Evolutionary conservation across 176 grass and related monocot genomes (phyloP).

Genomic region (Aegilops umbellulata): DNA sequence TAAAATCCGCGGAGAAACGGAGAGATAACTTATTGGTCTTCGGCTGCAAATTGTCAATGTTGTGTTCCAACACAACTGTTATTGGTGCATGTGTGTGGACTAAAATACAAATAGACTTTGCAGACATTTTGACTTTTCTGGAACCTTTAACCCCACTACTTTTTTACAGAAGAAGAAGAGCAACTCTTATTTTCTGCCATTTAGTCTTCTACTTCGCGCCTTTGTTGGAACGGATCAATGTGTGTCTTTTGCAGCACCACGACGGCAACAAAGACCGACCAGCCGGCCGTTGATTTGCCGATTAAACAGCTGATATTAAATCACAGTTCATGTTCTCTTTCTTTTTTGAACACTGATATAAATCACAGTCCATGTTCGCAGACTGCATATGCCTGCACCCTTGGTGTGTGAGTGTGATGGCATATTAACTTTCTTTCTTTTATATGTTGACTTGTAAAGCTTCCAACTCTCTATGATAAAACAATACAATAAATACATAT

Average conservation of each 20-base stretch:
- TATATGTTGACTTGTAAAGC: no score
- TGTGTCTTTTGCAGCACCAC: background rate
- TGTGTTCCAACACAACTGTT: background rate
- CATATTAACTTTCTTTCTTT: no score
- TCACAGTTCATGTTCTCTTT: background rate
- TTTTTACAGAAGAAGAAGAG: background rate
- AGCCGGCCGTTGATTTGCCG: background rate
- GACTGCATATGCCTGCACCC: background rate
- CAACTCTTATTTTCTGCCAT: background rate
- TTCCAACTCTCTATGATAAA: no score
- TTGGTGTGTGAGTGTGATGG: no score
- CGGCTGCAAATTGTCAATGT: background rate
- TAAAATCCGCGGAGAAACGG: background rate
- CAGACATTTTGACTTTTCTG: conserved; percentile 4
- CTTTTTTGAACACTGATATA: no score
- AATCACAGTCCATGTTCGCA: background rate
- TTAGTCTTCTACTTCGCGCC: background rate
- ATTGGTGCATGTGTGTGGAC: background rate
- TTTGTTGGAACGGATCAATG: conserved; percentile 27
- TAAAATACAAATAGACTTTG: conserved; percentile 2
- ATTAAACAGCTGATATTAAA: background rate
- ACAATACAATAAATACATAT: background rate
- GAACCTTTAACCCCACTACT: background rate
- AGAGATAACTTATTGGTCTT: background rate
- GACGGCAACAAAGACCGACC: background rate